Conservation (phyloP, 2,329 filamentous ascomycete species). For the Magnaporthales sp. region DNA sequence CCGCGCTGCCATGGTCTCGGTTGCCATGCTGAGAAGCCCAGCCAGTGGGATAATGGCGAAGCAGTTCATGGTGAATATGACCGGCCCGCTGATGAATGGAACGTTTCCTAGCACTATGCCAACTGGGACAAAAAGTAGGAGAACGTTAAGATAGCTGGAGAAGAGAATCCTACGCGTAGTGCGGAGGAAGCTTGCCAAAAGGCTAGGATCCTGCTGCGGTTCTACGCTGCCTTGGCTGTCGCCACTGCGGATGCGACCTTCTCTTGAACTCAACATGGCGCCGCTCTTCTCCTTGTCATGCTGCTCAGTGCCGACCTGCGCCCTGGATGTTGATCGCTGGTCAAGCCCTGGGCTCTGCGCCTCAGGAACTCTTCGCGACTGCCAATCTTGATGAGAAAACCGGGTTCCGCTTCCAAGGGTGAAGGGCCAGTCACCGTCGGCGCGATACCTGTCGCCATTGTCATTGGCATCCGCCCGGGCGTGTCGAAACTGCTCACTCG, state of each 20-base stretch:
- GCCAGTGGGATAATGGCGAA: conserved; percentile 78
- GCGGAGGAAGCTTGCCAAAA: conserved; percentile 28
- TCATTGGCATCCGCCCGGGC: neutral
- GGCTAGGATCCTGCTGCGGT: conserved; percentile 9
- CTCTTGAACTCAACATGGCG: neutral
- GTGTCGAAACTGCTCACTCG: neutral
- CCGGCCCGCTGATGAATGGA: conserved; percentile 22
- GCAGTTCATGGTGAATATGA: conserved; percentile 53
- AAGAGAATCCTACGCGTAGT: conserved; percentile 44
- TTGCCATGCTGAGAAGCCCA: conserved; percentile 72
- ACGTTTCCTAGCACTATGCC: conserved; percentile 46
- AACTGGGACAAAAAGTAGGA: conserved; percentile 63
- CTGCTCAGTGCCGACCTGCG: neutral
- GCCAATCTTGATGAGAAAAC: neutral
- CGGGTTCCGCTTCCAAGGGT: neutral
- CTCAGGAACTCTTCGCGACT: neutral
- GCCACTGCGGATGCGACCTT: neutral
- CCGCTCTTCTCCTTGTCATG: neutral
- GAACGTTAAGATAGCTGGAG: conserved; percentile 55
- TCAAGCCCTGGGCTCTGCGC: neutral
- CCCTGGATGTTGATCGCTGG: neutral
- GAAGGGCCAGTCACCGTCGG: neutral
- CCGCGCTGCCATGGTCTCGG: conserved; percentile 77
- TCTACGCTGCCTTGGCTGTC: conserved; percentile 9
- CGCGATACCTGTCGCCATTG: neutral